Conservation (phyloP, 78 protist genomes). For the Dictyostelium brefeldianum region DNA sequence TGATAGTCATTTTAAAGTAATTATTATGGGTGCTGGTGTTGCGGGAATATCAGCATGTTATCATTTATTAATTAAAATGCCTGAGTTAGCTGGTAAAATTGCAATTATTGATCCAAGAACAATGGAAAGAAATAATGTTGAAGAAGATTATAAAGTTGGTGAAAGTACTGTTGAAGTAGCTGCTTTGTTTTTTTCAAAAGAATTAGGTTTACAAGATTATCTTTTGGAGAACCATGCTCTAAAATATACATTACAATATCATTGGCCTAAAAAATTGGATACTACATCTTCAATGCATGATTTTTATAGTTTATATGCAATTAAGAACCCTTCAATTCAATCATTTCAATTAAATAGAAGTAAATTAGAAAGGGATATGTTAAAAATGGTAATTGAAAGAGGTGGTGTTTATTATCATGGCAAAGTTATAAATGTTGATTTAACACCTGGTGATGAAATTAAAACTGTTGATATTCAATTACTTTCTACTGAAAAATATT, state of each 20-base stretch:
- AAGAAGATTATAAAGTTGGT: slow-evolving; percentile 74
- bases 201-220: slow-evolving; percentile 56
- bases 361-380: slow-evolving; percentile 44
- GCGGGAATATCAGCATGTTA: too few species aligned
- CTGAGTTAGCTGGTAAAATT: neutral
- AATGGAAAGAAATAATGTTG: slow-evolving; percentile 33
- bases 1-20: too few species aligned
- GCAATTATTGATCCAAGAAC: slow-evolving; percentile 67
- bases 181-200: slow-evolving; percentile 62
- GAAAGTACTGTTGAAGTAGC: slow-evolving; percentile 63
- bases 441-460: neutral
- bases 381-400: slow-evolving; percentile 21
- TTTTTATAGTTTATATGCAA: slow-evolving; percentile 48
- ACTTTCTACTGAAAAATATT: neutral
- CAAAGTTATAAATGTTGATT: slow-evolving; percentile 51
- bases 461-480: slow-evolving; percentile 38
- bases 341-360: slow-evolving; percentile 66
- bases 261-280: slow-evolving; percentile 38
- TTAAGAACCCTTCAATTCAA: slow-evolving; percentile 73
- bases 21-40: too few species aligned
- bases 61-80: neutral
- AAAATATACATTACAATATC: slow-evolving; percentile 54
- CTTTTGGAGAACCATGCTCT: slow-evolving; percentile 70
- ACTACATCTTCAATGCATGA: slow-evolving; percentile 49
- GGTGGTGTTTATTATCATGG: slow-evolving; percentile 61